Evolutionary conservation across 163 green algal species (phyloP), one percentile per base, ranked within the genome.

Genomic region (Scenedesmus sp.): DNA sequence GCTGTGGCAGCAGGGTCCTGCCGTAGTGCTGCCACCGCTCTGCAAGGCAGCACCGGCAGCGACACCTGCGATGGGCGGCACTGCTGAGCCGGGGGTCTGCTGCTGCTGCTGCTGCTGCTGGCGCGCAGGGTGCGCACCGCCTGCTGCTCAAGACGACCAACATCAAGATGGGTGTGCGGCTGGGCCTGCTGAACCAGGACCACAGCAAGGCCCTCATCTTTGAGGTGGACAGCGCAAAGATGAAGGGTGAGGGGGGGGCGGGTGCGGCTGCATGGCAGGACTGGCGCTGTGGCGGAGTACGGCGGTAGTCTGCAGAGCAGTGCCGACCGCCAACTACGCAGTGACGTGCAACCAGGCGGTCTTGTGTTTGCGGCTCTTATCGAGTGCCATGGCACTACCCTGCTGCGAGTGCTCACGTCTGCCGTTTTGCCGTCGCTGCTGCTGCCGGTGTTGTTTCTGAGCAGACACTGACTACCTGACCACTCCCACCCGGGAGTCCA

Each of bases 91-190:
- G 7, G 7, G 46, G 46, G 46, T 12, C 59, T 35, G 59, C 59
- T 72, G 59, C 59, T 72, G 59, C 59, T 72, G 42, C 33, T 53
- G 40, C 70, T 40, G 49, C 51, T 82, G 81, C 37, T 22, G 22
- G 22, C n/a, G 30, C 94, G 61, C 89, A 92, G 16, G 94, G 94
- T 46, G 92, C 93, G 16, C 93, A 95, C 86, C 91, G 76, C 6
- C 92, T 96, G 89, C 94, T 96, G 91, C 92, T 96, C 80, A 92
- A 92, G 13, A 93, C 93, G 46, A 96, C 93, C 72, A 96, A 96
- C 93, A 95, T 96, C 42, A 89, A 89, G 43, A 96, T 94, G 35
- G 93, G 93, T 56, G 95, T 94, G 83, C 90, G 94, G 53, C 91
- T 96, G 83, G 94, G 91, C 35, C 89, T 96, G 83, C 90, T 95